A percentile compares a stretch with the other conserved stretches of the same genome.
These are phyloP conservation scores for Phytophthora sojae DNA, from an alignment of 352 stramenopile genomes.

Conservation along the genomic window DNA sequence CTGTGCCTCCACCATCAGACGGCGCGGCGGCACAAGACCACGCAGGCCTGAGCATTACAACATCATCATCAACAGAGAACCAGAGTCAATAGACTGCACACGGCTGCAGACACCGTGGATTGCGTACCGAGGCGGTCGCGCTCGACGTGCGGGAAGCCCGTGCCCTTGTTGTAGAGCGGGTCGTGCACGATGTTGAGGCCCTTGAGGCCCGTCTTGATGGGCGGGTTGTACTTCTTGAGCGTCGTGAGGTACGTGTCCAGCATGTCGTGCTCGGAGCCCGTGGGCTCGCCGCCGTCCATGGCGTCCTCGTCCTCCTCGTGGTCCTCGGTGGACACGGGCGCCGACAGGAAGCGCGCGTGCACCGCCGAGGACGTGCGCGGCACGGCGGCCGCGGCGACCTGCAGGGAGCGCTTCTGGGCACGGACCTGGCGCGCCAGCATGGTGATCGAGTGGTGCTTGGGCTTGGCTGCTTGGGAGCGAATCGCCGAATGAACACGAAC, in stretches of 20 bases:
- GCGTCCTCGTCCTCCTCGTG: slow-evolving; percentile 53
- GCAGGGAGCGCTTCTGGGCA: slow-evolving; percentile 33
- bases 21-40: slow-evolving; percentile 82
- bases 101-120: neutral
- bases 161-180: slow-evolving; percentile 91
- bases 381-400: slow-evolving; percentile 9
- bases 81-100: slow-evolving; percentile 3
- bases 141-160: slow-evolving; percentile 85
- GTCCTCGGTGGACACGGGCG: slow-evolving; percentile 36
- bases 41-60: slow-evolving; percentile 59
- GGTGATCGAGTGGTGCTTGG: slow-evolving; percentile 15
- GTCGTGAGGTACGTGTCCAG: slow-evolving; percentile 63
- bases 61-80: slow-evolving; percentile 3
- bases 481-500: slow-evolving; percentile 35
- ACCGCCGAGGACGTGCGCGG: slow-evolving; percentile 18
- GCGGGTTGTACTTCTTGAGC: slow-evolving; percentile 84
- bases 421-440: slow-evolving; percentile 47
- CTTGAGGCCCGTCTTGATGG: slow-evolving; percentile 78
- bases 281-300: slow-evolving; percentile 30
- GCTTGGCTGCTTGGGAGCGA: slow-evolving; percentile 27
- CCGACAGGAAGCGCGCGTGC: slow-evolving; percentile 35
- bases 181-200: slow-evolving; percentile 87
- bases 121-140: slow-evolving; percentile 79
- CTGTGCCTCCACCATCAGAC: slow-evolving; percentile 74
- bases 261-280: slow-evolving; percentile 48